These are phyloP conservation scores for Chrysoporthe cubensis DNA, from an alignment of 2,329 filamentous ascomycete genomes.

Conservation along the genomic window DNA sequence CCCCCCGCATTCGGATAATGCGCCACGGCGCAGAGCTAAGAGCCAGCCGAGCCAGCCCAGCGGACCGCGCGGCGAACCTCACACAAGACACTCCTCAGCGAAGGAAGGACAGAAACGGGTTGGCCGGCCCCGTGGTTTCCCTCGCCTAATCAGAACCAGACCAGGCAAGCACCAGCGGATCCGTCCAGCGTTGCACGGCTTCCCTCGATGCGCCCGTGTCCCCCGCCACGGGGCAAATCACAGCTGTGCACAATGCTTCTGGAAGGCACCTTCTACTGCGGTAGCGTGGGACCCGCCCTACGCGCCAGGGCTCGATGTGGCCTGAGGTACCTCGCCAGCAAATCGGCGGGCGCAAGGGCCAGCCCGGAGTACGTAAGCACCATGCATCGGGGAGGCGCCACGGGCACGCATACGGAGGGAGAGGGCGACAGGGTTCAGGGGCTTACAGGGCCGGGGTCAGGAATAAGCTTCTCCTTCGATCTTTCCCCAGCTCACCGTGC, in stretches of 20 bases:
- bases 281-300: not conserved
- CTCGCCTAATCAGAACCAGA: conserved; percentile 6
- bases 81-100: conserved; percentile 3
- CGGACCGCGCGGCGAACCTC: not conserved
- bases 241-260: conserved; percentile 18
- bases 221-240: not conserved
- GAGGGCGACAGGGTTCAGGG: not conserved
- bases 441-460: not conserved
- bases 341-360: not conserved
- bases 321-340: not conserved
- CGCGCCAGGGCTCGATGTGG: not conserved
- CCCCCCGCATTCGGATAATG: not conserved
- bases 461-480: not conserved
- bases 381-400: not conserved
- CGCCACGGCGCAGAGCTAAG: conserved; percentile 2
- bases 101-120: not conserved
- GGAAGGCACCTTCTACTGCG: conserved; percentile 21
- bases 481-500: too few species aligned
- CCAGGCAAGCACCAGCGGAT: not conserved
- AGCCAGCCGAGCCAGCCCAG: not conserved
- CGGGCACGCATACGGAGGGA: not conserved
- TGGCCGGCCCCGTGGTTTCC: not conserved
- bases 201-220: not conserved
- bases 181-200: conserved; percentile 13
- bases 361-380: not conserved